Base-by-base conservation (phyloP, 768 basidiomycete species). In the Myochromella boudieri region DNA sequence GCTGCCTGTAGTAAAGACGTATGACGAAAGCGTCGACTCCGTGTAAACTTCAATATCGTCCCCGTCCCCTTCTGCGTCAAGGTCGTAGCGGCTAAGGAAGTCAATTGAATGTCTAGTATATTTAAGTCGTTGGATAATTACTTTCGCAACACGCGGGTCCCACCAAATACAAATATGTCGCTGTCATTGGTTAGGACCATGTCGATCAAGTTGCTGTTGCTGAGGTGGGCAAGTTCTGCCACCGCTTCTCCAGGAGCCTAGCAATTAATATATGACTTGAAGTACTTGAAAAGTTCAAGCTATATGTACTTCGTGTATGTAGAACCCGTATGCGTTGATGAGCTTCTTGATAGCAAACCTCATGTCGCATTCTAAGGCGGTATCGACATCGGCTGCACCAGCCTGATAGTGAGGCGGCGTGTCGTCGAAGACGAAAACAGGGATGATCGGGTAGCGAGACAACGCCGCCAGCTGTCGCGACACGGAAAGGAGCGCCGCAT, bases 241-340 rank as follows among this genome's bases (percentile, higher is more conserved):
- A 88, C 87, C 0, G 85, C 87, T 63, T 88, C 87, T n/a, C 87
- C 85, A 6, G 87, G 85, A 14, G 86, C 58, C 58, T 59, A 40
- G 18, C 18, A 36, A n/a, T n/a, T n/a, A n/a, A n/a, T n/a, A n/a
- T n/a, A n/a, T n/a, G n/a, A n/a, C n/a, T n/a, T n/a, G n/a, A n/a
- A n/a, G n/a, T n/a, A n/a, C n/a, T n/a, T n/a, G n/a, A n/a, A n/a
- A n/a, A n/a, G n/a, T n/a, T n/a, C n/a, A n/a, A n/a, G n/a, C n/a
- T n/a, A n/a, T n/a, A n/a, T n/a, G n/a, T n/a, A n/a, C n/a, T n/a
- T n/a, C n/a, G n/a, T n/a, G n/a, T n/a, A n/a, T n/a, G n/a, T n/a
- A n/a, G n/a, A n/a, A n/a, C n/a, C n/a, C n/a, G n/a, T n/a, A n/a
- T n/a, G n/a, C n/a, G n/a, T n/a, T n/a, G n/a, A n/a, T n/a, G n/a